Evolutionary conservation across 2,329 filamentous ascomycete species (phyloP).

Genomic region (Lecanosticta acicola): DNA sequence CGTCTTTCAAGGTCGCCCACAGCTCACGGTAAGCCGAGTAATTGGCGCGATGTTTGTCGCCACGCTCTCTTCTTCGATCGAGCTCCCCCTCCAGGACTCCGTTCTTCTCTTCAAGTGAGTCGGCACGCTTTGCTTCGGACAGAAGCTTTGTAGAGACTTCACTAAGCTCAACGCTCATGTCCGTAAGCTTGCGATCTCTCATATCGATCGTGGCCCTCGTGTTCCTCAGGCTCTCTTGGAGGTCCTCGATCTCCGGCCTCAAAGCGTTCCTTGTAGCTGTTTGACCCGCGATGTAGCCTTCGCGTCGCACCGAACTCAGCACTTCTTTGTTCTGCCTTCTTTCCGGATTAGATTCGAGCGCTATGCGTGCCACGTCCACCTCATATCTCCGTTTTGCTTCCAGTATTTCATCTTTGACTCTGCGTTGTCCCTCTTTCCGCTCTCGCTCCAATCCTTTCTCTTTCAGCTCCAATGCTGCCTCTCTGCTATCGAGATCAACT

Average conservation of each 20-base stretch:
- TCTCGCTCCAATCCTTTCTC: background rate
- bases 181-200: too few relatives aligned
- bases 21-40: slow-evolving; percentile 14
- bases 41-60: slow-evolving; percentile 9
- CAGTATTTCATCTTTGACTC: too few relatives aligned
- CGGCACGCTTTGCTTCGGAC: background rate
- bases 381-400: too few relatives aligned
- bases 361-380: too few relatives aligned
- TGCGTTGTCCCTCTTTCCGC: too few relatives aligned
- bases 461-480: background rate
- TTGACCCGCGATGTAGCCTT: background rate
- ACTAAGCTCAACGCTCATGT: too few relatives aligned
- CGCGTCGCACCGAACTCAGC: background rate
- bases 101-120: background rate
- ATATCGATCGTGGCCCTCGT: too few relatives aligned
- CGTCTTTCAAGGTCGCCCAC: slow-evolving; percentile 5
- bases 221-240: background rate
- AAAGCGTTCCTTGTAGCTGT: background rate
- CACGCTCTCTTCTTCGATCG: background rate
- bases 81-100: too few relatives aligned
- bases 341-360: background rate
- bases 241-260: too few relatives aligned
- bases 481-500: background rate
- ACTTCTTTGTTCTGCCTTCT: background rate
- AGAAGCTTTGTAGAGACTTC: background rate